Conservation (phyloP, 2,329 filamentous ascomycete genomes). For the Talaromyces sp. region DNA sequence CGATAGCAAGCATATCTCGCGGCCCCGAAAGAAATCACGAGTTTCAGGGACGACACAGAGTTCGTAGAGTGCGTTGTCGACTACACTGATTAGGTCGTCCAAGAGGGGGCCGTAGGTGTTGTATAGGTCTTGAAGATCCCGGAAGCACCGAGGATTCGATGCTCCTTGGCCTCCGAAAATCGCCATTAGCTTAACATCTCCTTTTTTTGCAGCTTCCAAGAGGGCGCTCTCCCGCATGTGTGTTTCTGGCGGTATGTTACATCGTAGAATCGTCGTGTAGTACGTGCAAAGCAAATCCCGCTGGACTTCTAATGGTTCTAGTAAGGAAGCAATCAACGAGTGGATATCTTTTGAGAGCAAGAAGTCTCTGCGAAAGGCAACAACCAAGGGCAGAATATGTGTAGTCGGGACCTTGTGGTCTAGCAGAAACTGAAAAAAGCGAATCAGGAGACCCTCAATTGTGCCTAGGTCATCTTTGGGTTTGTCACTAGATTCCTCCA, state of each 20-base stretch:
- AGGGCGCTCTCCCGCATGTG: neutral
- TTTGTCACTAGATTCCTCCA: neutral
- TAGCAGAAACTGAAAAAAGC: constrained; percentile 1
- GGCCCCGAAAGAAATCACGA: constrained; percentile 1
- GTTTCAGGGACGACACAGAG: constrained; percentile 2
- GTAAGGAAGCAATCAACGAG: constrained; percentile 2
- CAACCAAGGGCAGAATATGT: neutral
- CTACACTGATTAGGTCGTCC: neutral
- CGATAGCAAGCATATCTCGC: neutral
- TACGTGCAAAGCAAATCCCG: neutral
- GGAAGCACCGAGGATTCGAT: neutral
- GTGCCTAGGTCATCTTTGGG: neutral
- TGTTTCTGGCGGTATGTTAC: neutral
- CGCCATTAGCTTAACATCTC: neutral
- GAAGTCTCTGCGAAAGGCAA: neutral
- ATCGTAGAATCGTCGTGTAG: neutral
- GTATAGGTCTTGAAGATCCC: constrained; percentile 3
- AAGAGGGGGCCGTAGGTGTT: neutral
- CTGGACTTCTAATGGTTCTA: neutral
- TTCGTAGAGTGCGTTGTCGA: neutral
- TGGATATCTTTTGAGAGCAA: constrained; percentile 1
- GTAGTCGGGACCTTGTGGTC: neutral
- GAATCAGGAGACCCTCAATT: neutral
- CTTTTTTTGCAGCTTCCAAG: neutral
- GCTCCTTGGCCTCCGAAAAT: constrained; percentile 8